Evolutionary conservation across 164 flowering plant genomes (phyloP), one percentile per base, ranked within the genome.

Genomic region (Tetracentron sinense): DNA sequence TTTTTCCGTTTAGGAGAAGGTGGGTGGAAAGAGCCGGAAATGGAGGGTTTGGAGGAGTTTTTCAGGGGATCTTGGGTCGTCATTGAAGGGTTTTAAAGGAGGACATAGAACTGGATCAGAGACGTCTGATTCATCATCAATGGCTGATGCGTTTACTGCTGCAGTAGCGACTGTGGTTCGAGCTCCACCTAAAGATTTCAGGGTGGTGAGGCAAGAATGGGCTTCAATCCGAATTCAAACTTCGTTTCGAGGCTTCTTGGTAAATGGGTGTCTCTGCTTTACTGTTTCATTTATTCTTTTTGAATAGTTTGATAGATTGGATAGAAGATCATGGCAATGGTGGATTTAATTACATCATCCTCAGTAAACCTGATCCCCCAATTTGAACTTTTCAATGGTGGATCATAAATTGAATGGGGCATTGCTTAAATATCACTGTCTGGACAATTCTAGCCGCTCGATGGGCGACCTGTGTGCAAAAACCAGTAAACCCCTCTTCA

Each of bases 151-250:
- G 2, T 80, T 80, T 42, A 69, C 63, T 42, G 91, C 84, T 50
- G 96, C 95, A 0, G 69, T 90, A 62, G 95, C 98, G n/a, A 64
- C 91, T 25, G 80, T 92, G 6, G 81, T 79, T 48, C 73, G 95
- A 54, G 93, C 91, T 64, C 84, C 79, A 1, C 85, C 93, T 0
- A 91, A 79, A 50, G 84, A 87, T 72, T 94, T 94, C 76, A 70
- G 62, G 74, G 75, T 72, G 42, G 83, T 94, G 49, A 85, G 82
- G 75, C 75, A 78, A 64, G 96, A 90, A 78, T 89, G 98, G 98
- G 98, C 98, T 46, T 87, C 95, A 1, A 80, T 91, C 42, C 85
- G 96, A 21, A 89, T 94, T 69, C 98, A 94, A 68, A 81, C 97
- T 0, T 88, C 88, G 0, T 94, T 94, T 73, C 82, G 98, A 1